These are phyloP conservation scores for Spongiforma sp. DNA, from an alignment of 1,284 basidiomycete genomes.

Conservation along the genomic window DNA sequence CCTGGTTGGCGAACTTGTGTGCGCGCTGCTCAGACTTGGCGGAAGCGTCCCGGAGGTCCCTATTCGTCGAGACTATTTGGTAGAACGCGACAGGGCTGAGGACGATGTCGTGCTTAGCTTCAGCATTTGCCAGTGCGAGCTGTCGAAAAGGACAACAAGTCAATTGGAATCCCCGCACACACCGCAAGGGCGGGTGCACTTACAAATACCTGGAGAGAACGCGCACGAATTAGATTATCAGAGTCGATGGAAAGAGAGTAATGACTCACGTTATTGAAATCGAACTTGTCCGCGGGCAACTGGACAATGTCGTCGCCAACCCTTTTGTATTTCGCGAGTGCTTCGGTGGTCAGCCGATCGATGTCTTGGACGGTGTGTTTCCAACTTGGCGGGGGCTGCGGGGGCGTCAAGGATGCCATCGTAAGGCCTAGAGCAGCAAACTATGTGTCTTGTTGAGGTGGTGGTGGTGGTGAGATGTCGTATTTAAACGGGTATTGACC, in stretches of 20 bases:
- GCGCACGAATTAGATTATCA: conserved; percentile 2
- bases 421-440: conserved; percentile 16
- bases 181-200: too few species aligned
- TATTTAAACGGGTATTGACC: background rate
- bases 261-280: conserved; percentile 55
- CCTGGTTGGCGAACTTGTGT: conserved; percentile 71
- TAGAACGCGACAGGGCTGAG: conserved; percentile 74
- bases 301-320: conserved; percentile 66
- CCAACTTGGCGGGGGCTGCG: conserved; percentile 73
- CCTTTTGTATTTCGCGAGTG: conserved; percentile 60
- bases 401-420: conserved; percentile 56
- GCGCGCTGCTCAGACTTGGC: conserved; percentile 72
- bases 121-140: conserved; percentile 61
- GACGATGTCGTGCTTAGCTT: conserved; percentile 55
- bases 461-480: conserved; percentile 19
- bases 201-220: conserved; percentile 64
- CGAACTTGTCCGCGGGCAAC: conserved; percentile 59
- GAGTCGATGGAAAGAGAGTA: conserved; percentile 26
- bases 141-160: too few species aligned
- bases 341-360: conserved; percentile 57
- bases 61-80: conserved; percentile 76
- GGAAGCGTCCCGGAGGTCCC: conserved; percentile 76
- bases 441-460: conserved; percentile 14
- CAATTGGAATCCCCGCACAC: too few species aligned
- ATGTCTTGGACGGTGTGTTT: conserved; percentile 70